phyloP scores from a whole-genome alignment of 2,329 filamentous ascomycete genomes.

The Phoma herbarum region DNA sequence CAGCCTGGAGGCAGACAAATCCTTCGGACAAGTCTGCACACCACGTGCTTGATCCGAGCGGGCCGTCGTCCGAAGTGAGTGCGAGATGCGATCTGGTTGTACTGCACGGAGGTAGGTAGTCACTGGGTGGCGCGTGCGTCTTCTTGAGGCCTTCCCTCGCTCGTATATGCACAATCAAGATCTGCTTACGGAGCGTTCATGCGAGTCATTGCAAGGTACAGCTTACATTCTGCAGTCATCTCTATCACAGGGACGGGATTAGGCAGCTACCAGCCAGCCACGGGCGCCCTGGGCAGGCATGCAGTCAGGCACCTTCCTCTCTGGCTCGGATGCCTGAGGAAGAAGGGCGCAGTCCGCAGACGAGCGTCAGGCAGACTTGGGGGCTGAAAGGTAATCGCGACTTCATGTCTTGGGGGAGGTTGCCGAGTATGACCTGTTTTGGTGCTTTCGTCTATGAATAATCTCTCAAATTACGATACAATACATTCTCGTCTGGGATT shows the following conservation, averaged over 20 bases:
- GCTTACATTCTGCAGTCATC: neutral
- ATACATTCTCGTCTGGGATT: neutral
- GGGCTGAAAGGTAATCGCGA: constrained; percentile 17
- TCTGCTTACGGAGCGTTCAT: neutral
- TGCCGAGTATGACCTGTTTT: neutral
- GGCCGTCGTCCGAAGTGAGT: neutral
- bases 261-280: constrained; percentile 10
- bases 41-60: neutral
- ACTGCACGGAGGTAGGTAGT: neutral
- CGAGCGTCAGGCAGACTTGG: constrained; percentile 14
- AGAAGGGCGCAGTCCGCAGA: constrained; percentile 4
- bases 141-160: neutral
- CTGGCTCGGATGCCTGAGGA: constrained; percentile 2
- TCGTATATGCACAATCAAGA: neutral
- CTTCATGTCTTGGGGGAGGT: constrained; percentile 2
- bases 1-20: neutral
- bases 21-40: neutral
- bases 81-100: neutral
- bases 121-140: neutral
- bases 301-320: neutral
- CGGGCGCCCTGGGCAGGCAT: neutral
- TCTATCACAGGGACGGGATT: neutral
- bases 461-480: constrained; percentile 17
- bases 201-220: neutral
- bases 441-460: neutral